phyloP scores from a whole-genome alignment of 2,329 filamentous ascomycete genomes.

The Aspergillus flavus region DNA sequence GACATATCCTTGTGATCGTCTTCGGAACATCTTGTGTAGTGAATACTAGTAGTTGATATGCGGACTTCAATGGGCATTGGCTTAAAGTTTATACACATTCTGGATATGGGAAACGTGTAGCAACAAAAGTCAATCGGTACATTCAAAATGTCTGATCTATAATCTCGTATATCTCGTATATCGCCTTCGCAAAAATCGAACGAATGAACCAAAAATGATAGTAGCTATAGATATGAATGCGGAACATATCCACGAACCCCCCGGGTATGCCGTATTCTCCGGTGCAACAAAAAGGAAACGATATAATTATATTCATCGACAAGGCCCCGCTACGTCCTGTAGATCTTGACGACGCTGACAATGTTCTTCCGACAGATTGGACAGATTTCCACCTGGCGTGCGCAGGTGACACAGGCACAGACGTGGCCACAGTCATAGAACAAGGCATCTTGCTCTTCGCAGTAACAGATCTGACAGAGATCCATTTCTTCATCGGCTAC shows the following conservation, averaged over 20 bases:
- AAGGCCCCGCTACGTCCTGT: constrained; percentile 37
- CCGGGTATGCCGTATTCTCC: constrained; percentile 24
- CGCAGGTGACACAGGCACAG: constrained; percentile 62
- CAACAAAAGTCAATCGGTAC: neutral
- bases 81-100: neutral
- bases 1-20: neutral
- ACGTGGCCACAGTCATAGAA: constrained; percentile 68
- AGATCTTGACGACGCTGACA: constrained; percentile 61
- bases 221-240: neutral
- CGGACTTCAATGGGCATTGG: neutral
- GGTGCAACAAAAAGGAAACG: constrained; percentile 9
- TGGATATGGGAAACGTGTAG: neutral
- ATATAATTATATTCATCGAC: neutral
- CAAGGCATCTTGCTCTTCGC: constrained; percentile 60
- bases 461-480: constrained; percentile 64
- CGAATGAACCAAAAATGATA: neutral
- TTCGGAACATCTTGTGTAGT: neutral
- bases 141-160: neutral
- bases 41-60: neutral
- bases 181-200: neutral
- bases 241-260: constrained; percentile 12
- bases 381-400: constrained; percentile 60
- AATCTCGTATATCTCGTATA: neutral
- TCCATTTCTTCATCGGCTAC: constrained; percentile 63
- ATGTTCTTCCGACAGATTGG: constrained; percentile 64